Percentiles rank a stretch among this genome's conserved stretches.
phyloP scores from a whole-genome alignment of 768 basidiomycete genomes.

The Mycena pura region DNA sequence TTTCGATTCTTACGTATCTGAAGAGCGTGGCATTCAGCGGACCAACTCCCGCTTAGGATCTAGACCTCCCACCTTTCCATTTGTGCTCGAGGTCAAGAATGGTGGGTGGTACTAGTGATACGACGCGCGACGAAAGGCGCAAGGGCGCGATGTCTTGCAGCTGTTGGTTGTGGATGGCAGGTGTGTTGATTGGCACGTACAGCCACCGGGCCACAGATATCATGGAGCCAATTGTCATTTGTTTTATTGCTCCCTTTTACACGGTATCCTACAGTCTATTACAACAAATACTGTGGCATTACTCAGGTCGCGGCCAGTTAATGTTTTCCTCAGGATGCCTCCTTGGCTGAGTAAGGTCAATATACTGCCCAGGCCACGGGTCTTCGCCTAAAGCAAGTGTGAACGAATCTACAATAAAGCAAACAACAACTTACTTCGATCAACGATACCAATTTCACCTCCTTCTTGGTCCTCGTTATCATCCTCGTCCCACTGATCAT shows the following conservation, averaged over 20 bases:
- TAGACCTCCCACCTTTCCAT: conserved; percentile 54
- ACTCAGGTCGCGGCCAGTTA: conserved; percentile 78
- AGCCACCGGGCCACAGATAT: too few species aligned
- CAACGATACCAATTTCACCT: conserved; percentile 65
- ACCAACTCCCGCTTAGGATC: neutral
- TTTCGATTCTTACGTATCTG: conserved; percentile 97
- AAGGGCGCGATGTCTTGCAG: neutral
- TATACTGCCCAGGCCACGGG: conserved; percentile 74
- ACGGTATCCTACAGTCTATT: too few species aligned
- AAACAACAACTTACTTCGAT: conserved; percentile 70
- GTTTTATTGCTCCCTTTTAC: too few species aligned
- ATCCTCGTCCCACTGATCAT: conserved; percentile 71
- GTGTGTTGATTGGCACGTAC: too few species aligned
- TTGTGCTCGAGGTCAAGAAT: conserved; percentile 1
- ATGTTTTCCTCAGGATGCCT: conserved; percentile 60
- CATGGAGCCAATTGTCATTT: too few species aligned
- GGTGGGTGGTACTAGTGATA: neutral
- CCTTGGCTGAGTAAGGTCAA: conserved; percentile 71
- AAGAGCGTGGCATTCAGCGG: conserved; percentile 21
- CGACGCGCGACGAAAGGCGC: conserved; percentile 3
- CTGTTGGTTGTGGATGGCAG: too few species aligned
- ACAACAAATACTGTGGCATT: neutral
- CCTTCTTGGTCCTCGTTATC: conserved; percentile 64
- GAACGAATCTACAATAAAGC: too few species aligned
- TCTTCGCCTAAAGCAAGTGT: conserved; percentile 60